Evolutionary conservation across 148 eudicot species (phyloP).

Genomic region (Cornus suecica): DNA sequence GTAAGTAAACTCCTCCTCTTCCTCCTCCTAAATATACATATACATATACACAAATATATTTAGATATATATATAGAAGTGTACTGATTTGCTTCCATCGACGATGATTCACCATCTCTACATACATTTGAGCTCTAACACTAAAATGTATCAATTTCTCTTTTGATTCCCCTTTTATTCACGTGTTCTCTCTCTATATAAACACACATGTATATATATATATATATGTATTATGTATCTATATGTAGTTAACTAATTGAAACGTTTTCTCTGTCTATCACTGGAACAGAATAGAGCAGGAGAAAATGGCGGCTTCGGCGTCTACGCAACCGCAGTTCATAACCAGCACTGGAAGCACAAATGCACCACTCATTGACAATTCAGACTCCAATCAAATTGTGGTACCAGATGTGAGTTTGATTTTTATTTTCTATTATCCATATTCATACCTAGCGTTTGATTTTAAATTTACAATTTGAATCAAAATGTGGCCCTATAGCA

Average conservation of each 20-base stretch:
- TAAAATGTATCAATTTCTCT: too few species aligned
- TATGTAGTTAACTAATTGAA: neutral
- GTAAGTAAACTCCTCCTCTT: too few species aligned
- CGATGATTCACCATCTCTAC: too few species aligned
- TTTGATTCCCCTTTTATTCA: too few species aligned
- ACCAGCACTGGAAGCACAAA: conserved; percentile 35
- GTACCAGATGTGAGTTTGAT: conserved; percentile 63
- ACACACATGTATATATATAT: neutral
- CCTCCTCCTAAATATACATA: too few species aligned
- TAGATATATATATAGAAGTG: too few species aligned
- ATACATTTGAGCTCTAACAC: too few species aligned
- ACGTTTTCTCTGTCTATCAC: neutral
- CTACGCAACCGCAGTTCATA: conserved; percentile 69
- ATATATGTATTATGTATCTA: neutral
- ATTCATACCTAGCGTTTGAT: neutral
- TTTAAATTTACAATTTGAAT: neutral
- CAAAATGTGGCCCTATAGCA: neutral
- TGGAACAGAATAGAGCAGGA: conserved; percentile 22
- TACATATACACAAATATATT: too few species aligned
- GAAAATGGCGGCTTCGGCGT: conserved; percentile 40
- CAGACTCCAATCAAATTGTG: conserved; percentile 65
- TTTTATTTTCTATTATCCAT: neutral
- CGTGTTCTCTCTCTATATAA: neutral
- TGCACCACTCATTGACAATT: conserved; percentile 52
- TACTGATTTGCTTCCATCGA: too few species aligned